Evolutionary conservation across 2,329 filamentous ascomycete genomes (phyloP).

Genomic region (Phaeophleospora eucalypticola): DNA sequence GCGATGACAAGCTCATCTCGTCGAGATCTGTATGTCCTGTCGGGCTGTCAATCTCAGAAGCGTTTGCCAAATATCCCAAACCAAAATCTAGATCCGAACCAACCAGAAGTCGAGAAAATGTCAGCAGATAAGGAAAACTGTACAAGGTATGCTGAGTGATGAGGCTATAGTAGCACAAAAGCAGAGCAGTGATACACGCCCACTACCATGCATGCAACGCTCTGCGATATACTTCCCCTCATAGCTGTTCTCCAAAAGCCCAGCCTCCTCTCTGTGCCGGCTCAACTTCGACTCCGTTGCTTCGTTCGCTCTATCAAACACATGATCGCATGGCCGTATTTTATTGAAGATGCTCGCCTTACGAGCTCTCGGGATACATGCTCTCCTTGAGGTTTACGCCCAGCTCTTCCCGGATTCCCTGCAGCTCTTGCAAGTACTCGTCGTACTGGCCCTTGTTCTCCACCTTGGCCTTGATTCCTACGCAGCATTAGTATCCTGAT

Average conservation of each 20-base stretch:
- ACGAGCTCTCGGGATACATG: conserved; percentile 64
- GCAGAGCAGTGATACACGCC: too few relatives aligned
- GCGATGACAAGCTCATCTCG: too few relatives aligned
- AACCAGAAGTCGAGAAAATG: conserved; percentile 1
- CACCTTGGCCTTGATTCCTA: conserved; percentile 98
- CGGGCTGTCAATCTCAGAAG: too few relatives aligned
- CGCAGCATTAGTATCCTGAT: conserved; percentile 13
- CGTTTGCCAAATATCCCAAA: too few relatives aligned
- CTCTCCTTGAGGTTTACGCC: conserved; percentile 88
- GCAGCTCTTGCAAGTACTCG: conserved; percentile 90
- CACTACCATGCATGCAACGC: conserved; percentile 4
- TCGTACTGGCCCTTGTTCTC: conserved; percentile 98
- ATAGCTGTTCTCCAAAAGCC: conserved; percentile 7
- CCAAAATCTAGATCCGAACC: background rate
- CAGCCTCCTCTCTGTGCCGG: conserved; percentile 3
- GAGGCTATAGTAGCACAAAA: conserved; percentile 24
- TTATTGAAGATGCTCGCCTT: conserved; percentile 9
- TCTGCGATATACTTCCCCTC: conserved; percentile 14
- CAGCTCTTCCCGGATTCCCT: conserved; percentile 87
- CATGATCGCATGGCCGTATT: conserved; percentile 2
- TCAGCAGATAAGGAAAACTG: conserved; percentile 13
- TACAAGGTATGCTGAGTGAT: conserved; percentile 25
- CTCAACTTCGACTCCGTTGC: conserved; percentile 3
- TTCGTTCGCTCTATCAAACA: conserved; percentile 9
- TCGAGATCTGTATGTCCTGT: too few relatives aligned